Conservation (phyloP, 208 protist genomes). For the Trypanosoma platydactyli region DNA sequence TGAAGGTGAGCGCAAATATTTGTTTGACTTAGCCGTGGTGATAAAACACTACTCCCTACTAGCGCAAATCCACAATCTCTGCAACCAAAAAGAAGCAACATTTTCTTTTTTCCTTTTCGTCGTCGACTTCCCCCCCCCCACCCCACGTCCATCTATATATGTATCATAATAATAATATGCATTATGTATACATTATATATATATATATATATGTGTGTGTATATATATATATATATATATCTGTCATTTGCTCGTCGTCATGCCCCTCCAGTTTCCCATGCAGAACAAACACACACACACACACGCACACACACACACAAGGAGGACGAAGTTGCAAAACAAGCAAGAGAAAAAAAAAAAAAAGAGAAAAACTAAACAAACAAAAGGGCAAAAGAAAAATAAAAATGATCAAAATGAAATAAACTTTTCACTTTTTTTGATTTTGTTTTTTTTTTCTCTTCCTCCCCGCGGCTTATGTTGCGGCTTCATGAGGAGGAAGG, state of each 20-base stretch:
- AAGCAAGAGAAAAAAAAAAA: conserved; percentile 24
- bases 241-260: no score
- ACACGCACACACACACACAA: not conserved
- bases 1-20: conserved; percentile 5
- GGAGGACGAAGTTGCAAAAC: conserved; percentile 1
- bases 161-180: not conserved
- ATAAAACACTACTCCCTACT: not conserved
- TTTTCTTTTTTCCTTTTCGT: not conserved
- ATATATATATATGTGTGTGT: not conserved
- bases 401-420: not conserved
- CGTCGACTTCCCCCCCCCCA: not conserved
- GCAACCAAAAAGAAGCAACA: not conserved
- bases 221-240: conserved; percentile 9
- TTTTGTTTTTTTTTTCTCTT: not conserved
- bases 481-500: no score
- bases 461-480: not conserved
- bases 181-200: not conserved
- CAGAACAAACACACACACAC: not conserved
- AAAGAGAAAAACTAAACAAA: conserved; percentile 21
- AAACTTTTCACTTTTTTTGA: not conserved
- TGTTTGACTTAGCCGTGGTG: not conserved
- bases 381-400: conserved; percentile 7
- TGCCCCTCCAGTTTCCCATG: not conserved
- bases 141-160: not conserved
- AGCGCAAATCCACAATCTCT: not conserved